Evolutionary conservation across 2,329 filamentous ascomycete species (phyloP), one percentile per base, ranked within the genome.

Genomic region (Aspergillus awamori): DNA sequence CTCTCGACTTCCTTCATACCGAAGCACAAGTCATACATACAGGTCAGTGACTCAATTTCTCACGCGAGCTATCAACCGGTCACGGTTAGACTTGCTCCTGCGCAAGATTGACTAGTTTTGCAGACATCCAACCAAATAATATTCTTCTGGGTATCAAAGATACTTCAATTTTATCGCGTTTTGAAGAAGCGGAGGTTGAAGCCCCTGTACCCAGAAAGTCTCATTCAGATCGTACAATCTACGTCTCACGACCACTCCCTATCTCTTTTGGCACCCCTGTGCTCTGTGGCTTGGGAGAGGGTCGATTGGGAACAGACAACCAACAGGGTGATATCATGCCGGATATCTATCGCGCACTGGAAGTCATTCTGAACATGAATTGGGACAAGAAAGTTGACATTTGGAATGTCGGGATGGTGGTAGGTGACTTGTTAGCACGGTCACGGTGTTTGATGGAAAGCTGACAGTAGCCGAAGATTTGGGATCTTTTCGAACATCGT

Each of bases 91-190:
- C n/a, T 10, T 10, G 15, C 8, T 36, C 22, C 4, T 15, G 20
- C 7, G 2, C 17, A 26, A 4, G n/a, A 51, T 10, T 49, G 28
- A 30, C 54, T 26, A 3, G 47, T 59, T 15, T 20, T 13, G 22
- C 38, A 76, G 72, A 76, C 62, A 61, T 76, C 8, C 69, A 73
- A 54, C 66, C 68, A 5, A 69, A 67, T 33, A 77, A 77, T 20
- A 63, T 77, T 24, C 65, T 77, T 33, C 45, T 75, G 0, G 63
- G 58, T 0, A 71, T 74, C 36, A 60, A 69, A 20, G 74, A 76
- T 53, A 53, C 69, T 1, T 68, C 66, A 2, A 61, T 77, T 17
- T 55, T 78, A 5, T 55, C 56, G 3, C 52, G 66, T 0, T 72
- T 73, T 38, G 72, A 76, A 60, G 26, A 70, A 43, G 64, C 62